Evolutionary conservation across 805 yeast genomes (phyloP).

Genomic region (Blastobotrys robertii): DNA sequence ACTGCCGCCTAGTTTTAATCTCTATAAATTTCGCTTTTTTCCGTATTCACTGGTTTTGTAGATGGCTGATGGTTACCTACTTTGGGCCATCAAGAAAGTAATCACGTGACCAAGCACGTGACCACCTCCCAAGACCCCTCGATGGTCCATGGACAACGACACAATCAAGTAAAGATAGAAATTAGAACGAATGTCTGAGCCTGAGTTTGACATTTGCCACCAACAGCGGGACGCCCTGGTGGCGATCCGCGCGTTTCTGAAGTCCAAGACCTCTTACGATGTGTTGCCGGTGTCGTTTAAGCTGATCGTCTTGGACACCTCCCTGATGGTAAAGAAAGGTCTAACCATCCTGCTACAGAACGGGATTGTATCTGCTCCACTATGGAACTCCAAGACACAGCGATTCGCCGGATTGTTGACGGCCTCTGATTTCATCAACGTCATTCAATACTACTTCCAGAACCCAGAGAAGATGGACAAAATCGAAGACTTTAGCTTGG

Average conservation of each 20-base stretch:
- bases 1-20: no score
- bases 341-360: slow-evolving; percentile 84
- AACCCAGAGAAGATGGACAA: slow-evolving; percentile 76
- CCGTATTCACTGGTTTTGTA: no score
- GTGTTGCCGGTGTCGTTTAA: slow-evolving; percentile 93
- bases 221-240: slow-evolving; percentile 61
- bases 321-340: slow-evolving; percentile 81
- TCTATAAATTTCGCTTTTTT: no score
- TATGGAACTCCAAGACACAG: slow-evolving; percentile 87
- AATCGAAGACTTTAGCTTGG: slow-evolving; percentile 75
- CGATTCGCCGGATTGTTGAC: slow-evolving; percentile 92
- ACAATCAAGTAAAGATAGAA: neutral
- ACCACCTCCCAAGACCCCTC: no score
- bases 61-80: no score
- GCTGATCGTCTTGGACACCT: slow-evolving; percentile 85
- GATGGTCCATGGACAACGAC: neutral
- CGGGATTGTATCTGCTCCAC: slow-evolving; percentile 90
- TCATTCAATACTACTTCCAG: slow-evolving; percentile 86
- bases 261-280: slow-evolving; percentile 90
- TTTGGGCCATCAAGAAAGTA: no score
- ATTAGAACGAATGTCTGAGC: neutral
- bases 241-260: slow-evolving; percentile 74
- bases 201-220: slow-evolving; percentile 30
- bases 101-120: no score
- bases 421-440: slow-evolving; percentile 86